Evolutionary conservation across 768 basidiomycete species (phyloP), one percentile per base, ranked within the genome.

Genomic region (Tricholoma bakamatsutake): DNA sequence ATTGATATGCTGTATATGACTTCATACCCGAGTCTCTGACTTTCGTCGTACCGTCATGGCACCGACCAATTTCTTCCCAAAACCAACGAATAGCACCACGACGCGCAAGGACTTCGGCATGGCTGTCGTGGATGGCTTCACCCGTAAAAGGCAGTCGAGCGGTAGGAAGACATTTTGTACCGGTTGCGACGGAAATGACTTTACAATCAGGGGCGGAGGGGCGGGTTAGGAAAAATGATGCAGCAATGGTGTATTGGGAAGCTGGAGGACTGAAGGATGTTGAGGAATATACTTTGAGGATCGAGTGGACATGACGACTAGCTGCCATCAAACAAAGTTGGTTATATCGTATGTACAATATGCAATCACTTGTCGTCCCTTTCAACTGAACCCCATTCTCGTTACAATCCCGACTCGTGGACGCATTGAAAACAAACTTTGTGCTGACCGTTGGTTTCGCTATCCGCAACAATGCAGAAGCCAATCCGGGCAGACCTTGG

Each of bases 61-160:
- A 67, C 27, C 81, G 76, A 8, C 63, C 58, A 13, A 87, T 75
- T 68, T 97, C 90, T 55, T 87, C 82, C 31, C 93, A 67, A 47
- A 93, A 72, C 92, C 93, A 98, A 24, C 85, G 78, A 42, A 87
- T 66, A 0, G 87, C 83, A 8, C 86, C 85, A 30, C 95, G 78
- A 17, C 92, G 80, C 1, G 93, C 93, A n/a, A 97, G 76, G 18
- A 95, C 81, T 69, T 98, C 95, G 9, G 95, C 95, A 67, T 98
- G 95, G 52, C 81, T 86, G 64, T 97, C 95, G 63, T 95, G 93
- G 15, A 97, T 60, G 1, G 83, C 78, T 63, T 96, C 92, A 0
- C 95, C 95, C 28, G 75, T 73, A 5, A 68, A 62, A 0, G 93
- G 84, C 0, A 93, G 73, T 53, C 78, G 78, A 3, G 65, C 62